Base-by-base conservation (phyloP, 2,329 filamentous ascomycete species). In the Podosphaera fusca region DNA sequence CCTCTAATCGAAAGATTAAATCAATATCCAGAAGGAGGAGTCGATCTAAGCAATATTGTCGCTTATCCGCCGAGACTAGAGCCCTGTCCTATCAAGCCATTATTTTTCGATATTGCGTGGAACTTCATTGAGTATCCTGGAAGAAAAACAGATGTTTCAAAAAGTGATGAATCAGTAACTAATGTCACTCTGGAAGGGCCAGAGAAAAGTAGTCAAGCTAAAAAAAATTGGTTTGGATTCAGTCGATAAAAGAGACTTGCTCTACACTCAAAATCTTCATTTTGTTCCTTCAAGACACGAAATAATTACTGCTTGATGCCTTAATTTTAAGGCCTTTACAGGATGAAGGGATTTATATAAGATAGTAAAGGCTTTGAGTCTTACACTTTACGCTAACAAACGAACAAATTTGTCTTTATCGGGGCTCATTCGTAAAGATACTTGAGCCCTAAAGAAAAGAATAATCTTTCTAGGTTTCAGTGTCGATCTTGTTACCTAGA, bases 51-150 rank as follows among this genome's bases (percentile, higher is more conserved):
- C 47, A 90, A 90, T 62, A 72, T 98, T 33, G 89, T 96, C 52
- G 78, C 81, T 3, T 95, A 89, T 69, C 92, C 92, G 10, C 89
- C 90, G 1, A 85, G 81, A 66, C 72, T 95, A 62, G 80, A 86
- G 60, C 77, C 84, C 1, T 80, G 96, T 45, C 88, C 92, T 0
- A 84, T 95, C 56, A 98, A 98, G 73, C 92, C 92, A 34, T 75
- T 96, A 38, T 96, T 96, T 74, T 79, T 96, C 59, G 92, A 98
- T 67, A 84, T 95, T 6, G 92, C 92, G 8, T 98, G 87, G 85
- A 96, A 96, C 68, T 96, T 95, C 68, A 89, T 98, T 60, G 81
- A 87, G 54, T 98, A 98, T 67, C 88, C 89, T 0, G 81, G 81
- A 38, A 80, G 80, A 63, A 63, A 69, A 36, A 66, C 67, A 5